Evolutionary conservation across 305 asterid species (phyloP).

Genomic region (Plantago rigida): DNA sequence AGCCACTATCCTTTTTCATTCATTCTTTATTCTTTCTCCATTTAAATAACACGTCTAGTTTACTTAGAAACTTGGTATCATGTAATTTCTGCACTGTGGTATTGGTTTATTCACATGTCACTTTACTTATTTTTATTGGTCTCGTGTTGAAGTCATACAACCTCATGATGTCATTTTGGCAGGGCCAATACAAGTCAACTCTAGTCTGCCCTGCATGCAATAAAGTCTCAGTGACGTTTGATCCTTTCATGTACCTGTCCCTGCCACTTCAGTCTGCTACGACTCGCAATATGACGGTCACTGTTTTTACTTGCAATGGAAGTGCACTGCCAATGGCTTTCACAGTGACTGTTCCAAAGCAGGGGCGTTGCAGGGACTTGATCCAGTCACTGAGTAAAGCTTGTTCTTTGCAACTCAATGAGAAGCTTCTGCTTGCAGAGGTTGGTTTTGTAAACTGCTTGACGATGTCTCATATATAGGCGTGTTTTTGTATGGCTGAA

Average conservation of each 20-base stretch:
- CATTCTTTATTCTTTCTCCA: too few relatives aligned
- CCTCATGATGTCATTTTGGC: slow-evolving; percentile 26
- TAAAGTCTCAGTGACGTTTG: slow-evolving; percentile 88
- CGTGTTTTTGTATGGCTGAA: slow-evolving; percentile 17
- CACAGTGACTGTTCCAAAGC: slow-evolving; percentile 80
- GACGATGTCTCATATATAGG: not conserved
- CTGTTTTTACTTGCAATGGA: slow-evolving; percentile 90
- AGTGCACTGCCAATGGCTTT: slow-evolving; percentile 79
- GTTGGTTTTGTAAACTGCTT: slow-evolving; percentile 34
- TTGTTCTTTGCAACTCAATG: slow-evolving; percentile 70
- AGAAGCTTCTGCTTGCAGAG: slow-evolving; percentile 94
- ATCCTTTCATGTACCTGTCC: slow-evolving; percentile 96
- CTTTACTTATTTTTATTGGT: not conserved
- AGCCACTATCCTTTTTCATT: too few relatives aligned
- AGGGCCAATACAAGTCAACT: slow-evolving; percentile 99
- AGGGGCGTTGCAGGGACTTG: slow-evolving; percentile 94
- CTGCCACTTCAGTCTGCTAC: slow-evolving; percentile 87
- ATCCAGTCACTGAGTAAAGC: slow-evolving; percentile 71
- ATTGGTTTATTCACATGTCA: too few relatives aligned
- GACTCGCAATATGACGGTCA: slow-evolving; percentile 80
- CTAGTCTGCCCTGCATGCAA: slow-evolving; percentile 89
- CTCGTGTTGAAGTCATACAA: slow-evolving; percentile 9
- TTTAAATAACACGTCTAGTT: too few relatives aligned
- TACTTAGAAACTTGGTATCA: too few relatives aligned
- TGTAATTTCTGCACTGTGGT: too few relatives aligned